phyloP scores from a whole-genome alignment of 2,329 filamentous ascomycete species.

The Microsporum canis region DNA sequence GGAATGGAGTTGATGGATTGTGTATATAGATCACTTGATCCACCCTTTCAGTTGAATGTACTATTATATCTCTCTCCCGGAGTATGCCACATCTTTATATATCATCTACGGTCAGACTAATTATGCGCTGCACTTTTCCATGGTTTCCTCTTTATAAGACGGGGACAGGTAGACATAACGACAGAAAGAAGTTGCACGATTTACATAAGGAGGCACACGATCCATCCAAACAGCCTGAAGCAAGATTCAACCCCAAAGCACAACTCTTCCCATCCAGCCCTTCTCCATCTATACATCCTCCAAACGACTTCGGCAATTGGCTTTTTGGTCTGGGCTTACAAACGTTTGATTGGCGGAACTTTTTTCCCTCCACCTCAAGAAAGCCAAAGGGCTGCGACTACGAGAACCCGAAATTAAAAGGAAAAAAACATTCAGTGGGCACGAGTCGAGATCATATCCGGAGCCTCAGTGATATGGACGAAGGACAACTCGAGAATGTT shows the following conservation, averaged over 20 bases:
- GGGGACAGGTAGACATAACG: too few relatives aligned
- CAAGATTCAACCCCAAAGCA: too few relatives aligned
- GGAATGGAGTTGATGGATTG: slow-evolving; percentile 11
- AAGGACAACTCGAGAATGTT: background rate
- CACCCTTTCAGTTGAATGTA: slow-evolving; percentile 3
- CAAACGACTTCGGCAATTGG: too few relatives aligned
- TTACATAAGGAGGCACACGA: too few relatives aligned
- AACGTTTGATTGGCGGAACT: background rate
- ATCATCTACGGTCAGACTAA: background rate
- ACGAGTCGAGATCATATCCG: background rate
- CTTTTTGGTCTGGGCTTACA: background rate
- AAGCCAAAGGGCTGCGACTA: background rate
- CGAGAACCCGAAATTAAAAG: background rate
- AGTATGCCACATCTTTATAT: background rate
- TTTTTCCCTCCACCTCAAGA: background rate
- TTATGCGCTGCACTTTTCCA: background rate
- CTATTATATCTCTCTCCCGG: background rate
- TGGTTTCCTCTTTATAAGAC: background rate
- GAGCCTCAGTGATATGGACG: background rate
- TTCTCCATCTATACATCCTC: background rate
- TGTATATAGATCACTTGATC: slow-evolving; percentile 7
- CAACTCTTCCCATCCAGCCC: background rate
- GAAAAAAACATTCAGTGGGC: background rate
- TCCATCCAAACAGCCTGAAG: too few relatives aligned
- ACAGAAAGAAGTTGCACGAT: too few relatives aligned